These are phyloP conservation scores for Neofusicoccum kwambonambiense DNA, from an alignment of 2,329 filamentous ascomycete species.

Conservation along the genomic window DNA sequence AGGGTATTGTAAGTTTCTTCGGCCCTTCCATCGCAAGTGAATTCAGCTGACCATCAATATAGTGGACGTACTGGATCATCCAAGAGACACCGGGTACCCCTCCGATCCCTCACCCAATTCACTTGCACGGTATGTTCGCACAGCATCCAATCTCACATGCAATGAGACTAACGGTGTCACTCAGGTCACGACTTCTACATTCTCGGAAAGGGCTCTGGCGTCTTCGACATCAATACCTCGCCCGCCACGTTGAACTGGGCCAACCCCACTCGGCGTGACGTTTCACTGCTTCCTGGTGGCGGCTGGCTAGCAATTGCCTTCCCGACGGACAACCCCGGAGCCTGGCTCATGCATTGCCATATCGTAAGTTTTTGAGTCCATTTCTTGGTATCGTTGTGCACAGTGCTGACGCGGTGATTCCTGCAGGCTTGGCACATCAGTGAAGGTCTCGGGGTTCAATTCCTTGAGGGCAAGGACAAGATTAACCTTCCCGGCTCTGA, in stretches of 20 bases:
- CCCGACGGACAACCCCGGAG: conserved; percentile 49
- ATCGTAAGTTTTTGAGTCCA: conserved; percentile 20
- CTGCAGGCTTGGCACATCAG: conserved; percentile 55
- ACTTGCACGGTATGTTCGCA: conserved; percentile 24
- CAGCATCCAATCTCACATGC: background rate
- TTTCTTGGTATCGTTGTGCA: background rate
- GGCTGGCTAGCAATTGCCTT: conserved; percentile 51
- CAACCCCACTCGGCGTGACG: conserved; percentile 33
- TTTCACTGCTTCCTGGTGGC: conserved; percentile 27
- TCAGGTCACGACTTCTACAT: conserved; percentile 33
- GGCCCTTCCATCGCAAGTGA: background rate
- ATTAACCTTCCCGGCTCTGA: conserved; percentile 29
- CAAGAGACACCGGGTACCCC: conserved; percentile 34
- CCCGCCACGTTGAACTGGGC: conserved; percentile 30
- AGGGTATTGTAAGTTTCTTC: conserved; percentile 24
- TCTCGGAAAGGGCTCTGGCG: conserved; percentile 31
- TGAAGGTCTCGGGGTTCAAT: conserved; percentile 57
- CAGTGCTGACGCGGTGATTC: conserved; percentile 22
- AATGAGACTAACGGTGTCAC: background rate
- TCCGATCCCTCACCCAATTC: conserved; percentile 32
- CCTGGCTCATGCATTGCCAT: conserved; percentile 31
- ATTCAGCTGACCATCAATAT: conserved; percentile 19
- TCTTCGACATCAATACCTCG: conserved; percentile 25
- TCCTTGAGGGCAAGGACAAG: conserved; percentile 45
- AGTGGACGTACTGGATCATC: conserved; percentile 46